Percentiles rank a stretch among this genome's conserved stretches.
These are phyloP conservation scores for Salinomyces thailandicus DNA, from an alignment of 2,329 filamentous ascomycete species.

Conservation along the genomic window DNA sequence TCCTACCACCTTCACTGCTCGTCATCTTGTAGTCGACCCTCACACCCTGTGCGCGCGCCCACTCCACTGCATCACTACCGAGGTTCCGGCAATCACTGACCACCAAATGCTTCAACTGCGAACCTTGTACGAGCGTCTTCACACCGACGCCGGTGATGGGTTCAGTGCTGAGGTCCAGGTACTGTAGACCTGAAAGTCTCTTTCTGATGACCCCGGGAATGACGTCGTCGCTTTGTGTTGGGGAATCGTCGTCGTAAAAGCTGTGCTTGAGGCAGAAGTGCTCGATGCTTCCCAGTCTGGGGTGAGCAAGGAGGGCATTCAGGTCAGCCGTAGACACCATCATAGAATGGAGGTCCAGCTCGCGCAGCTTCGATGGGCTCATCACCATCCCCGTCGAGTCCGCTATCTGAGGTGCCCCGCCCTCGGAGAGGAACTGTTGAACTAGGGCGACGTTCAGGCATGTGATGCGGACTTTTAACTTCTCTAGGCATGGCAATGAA, in stretches of 20 bases:
- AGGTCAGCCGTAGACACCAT: neutral
- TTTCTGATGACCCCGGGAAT: conserved; percentile 20
- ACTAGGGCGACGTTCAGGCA: neutral
- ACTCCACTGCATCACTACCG: conserved; percentile 31
- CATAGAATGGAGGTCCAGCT: neutral
- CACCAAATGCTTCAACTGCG: conserved; percentile 21
- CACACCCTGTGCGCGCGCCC: conserved; percentile 29
- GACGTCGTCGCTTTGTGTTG: conserved; percentile 21
- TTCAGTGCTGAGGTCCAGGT: conserved; percentile 28
- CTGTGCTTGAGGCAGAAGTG: neutral
- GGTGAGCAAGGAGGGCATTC: conserved; percentile 1
- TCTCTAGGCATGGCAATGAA: neutral
- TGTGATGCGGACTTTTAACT: neutral
- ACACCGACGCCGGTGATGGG: conserved; percentile 33
- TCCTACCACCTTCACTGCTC: conserved; percentile 9
- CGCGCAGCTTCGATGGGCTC: neutral
- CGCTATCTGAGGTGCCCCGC: neutral
- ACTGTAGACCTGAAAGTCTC: conserved; percentile 12
- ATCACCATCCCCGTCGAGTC: neutral
- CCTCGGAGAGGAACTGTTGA: neutral
- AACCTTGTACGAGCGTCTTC: conserved; percentile 20
- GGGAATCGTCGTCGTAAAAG: no score
- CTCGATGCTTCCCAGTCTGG: conserved; percentile 7
- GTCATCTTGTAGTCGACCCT: conserved; percentile 16
- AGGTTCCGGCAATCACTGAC: conserved; percentile 28